Evolutionary conservation across 345 rosid species (phyloP), one percentile per base, ranked within the genome.

Genomic region (Diplotaxis tenuifolia): DNA sequence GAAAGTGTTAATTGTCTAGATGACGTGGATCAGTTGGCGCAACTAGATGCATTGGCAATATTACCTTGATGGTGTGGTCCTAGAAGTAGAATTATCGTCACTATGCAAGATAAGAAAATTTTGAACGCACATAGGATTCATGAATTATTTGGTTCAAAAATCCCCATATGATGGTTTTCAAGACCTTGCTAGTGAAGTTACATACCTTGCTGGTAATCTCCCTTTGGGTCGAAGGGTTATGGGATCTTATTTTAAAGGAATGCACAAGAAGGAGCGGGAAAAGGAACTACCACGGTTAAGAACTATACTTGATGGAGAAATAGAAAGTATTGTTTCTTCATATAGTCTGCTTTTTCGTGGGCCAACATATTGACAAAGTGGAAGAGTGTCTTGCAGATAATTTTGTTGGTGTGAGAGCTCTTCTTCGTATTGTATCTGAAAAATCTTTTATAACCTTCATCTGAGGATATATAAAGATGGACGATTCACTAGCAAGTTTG

Each of bases 141-240:
- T 14, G 0, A 4, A 61, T 52, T 74, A 71, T 28, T 78, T 82
- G 15, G 54, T 27, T 20, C 52, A 36, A 18, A 45, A 54, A 1
- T 63, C 14, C 11, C 82, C 83, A 6, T 0, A 5, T 3, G 20
- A 14, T 1, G 62, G 50, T 22, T 73, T 23, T 21, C 11, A 27
- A 36, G 15, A 58, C 2, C 57, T 80, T 12, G 34, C 83, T 8
- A 4, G 19, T 1, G 47, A 21, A 8, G 60, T 71, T 11, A 59
- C 71, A 8, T 0, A 6, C 10, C 67, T 75, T 75, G 68, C 67
- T 15, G 10, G 71, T 15, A 70, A 78, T 0, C 34, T 80, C 20
- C 88, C 82, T 4, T 34, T 84, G 25, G 82, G 80, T 18, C 76
- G 82, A 8, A 74, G 52, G 42, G 68, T 81, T 38, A 23, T 78